Evolutionary conservation across 345 rosid genomes (phyloP).

Genomic region (Eucalyptus pauciflora): DNA sequence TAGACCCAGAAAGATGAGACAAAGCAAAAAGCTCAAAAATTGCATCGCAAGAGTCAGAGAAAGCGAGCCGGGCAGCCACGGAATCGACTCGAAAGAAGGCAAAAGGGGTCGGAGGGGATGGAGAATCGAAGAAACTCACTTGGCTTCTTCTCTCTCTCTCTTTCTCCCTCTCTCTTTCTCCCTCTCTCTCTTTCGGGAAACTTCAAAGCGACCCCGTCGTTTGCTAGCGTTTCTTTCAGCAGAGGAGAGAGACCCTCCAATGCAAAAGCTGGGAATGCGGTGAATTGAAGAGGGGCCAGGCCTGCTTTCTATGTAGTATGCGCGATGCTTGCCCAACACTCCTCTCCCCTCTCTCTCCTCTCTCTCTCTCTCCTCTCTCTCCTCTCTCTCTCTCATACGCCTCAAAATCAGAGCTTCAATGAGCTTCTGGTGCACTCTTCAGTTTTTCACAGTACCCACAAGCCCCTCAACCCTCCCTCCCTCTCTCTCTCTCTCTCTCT

Average conservation of each 20-base stretch:
- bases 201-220: not conserved
- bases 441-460: not conserved
- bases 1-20: not conserved
- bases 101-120: not conserved
- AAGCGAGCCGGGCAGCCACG: not conserved
- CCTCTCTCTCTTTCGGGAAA: not conserved
- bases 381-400: not conserved
- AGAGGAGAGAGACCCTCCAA: not conserved
- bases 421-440: conserved; percentile 20
- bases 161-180: not conserved
- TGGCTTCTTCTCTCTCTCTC: not conserved
- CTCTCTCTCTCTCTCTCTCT: not conserved
- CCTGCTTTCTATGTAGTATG: not conserved
- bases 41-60: not conserved
- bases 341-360: not conserved
- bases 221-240: not conserved
- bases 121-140: conserved; percentile 3
- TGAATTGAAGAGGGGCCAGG: not conserved
- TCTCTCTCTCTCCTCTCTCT: not conserved
- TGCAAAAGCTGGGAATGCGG: not conserved
- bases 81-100: conserved; percentile 13
- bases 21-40: not conserved
- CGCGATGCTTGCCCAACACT: not conserved
- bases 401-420: conserved; percentile 23
- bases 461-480: not conserved